phyloP scores from a whole-genome alignment of 2,329 filamentous ascomycete species.

The Tetracladium maxilliforme region DNA sequence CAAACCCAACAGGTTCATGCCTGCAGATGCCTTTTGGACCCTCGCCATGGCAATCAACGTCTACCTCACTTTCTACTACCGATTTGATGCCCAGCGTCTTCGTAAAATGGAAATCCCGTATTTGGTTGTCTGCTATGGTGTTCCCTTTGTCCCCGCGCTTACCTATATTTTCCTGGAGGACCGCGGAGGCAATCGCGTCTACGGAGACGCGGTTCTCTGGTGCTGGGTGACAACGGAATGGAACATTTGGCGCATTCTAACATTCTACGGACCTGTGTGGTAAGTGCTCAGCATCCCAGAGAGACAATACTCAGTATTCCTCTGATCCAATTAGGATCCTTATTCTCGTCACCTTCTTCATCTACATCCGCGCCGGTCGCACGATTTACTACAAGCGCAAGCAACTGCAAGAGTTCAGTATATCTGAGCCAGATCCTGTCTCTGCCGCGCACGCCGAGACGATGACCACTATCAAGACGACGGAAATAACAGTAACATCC shows the following conservation, averaged over 20 bases:
- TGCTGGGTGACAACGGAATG: slow-evolving; percentile 60
- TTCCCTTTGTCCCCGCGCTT: slow-evolving; percentile 55
- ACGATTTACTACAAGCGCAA: slow-evolving; percentile 54
- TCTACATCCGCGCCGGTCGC: slow-evolving; percentile 49
- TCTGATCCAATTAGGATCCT: slow-evolving; percentile 28
- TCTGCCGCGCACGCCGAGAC: no score
- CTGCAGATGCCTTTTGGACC: slow-evolving; percentile 57
- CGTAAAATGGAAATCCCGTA: slow-evolving; percentile 56
- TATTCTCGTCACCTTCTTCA: slow-evolving; percentile 44
- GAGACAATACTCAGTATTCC: slow-evolving; percentile 6
- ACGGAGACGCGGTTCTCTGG: slow-evolving; percentile 62
- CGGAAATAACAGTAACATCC: not conserved
- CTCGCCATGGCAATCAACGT: slow-evolving; percentile 70
- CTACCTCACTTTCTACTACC: slow-evolving; percentile 61
- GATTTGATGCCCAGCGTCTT: slow-evolving; percentile 48
- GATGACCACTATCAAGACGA: not conserved
- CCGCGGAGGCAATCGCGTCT: no score
- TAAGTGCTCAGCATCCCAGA: slow-evolving; percentile 15
- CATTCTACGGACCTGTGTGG: slow-evolving; percentile 63
- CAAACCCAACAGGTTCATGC: slow-evolving; percentile 46
- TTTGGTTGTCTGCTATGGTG: slow-evolving; percentile 49
- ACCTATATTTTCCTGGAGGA: slow-evolving; percentile 50
- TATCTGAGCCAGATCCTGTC: no score
- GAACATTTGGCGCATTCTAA: slow-evolving; percentile 57
- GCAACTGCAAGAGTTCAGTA: slow-evolving; percentile 40